These are phyloP conservation scores for Pseudogymnoascus sp. DNA, from an alignment of 2,329 filamentous ascomycete genomes.

Conservation along the genomic window DNA sequence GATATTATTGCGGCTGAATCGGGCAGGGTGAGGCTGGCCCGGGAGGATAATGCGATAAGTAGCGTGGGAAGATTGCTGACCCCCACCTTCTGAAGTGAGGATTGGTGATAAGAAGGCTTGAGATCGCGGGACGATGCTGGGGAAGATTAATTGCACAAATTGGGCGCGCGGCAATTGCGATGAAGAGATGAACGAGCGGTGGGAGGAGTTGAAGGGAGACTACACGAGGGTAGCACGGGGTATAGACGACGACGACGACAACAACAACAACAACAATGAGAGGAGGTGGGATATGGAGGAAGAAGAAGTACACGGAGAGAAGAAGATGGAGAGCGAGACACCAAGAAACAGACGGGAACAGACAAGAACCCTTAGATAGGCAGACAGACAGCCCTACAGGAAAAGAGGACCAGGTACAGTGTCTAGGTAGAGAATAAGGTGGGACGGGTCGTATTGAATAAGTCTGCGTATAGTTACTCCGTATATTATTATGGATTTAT, in stretches of 20 bases:
- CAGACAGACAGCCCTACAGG: not conserved
- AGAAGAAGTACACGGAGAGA: not conserved
- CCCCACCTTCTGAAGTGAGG: not conserved
- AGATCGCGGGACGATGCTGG: not conserved
- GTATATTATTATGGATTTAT: not conserved
- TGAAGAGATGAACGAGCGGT: not conserved
- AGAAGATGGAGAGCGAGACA: not conserved
- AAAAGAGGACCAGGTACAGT: not conserved
- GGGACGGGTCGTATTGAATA: conserved; percentile 1
- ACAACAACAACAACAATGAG: not conserved
- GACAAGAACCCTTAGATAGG: not conserved
- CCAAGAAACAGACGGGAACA: not conserved
- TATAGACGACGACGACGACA: not conserved
- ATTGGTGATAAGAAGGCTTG: not conserved
- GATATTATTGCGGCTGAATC: conserved; percentile 1
- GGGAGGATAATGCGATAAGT: not conserved
- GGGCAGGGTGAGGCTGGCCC: not conserved
- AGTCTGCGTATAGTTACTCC: not conserved
- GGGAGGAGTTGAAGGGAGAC: not conserved
- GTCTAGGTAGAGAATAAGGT: not conserved
- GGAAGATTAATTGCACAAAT: not conserved
- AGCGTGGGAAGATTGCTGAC: not conserved
- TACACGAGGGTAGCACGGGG: not conserved
- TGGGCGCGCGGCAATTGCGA: not conserved
- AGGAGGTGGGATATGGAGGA: not conserved